Base-by-base conservation (phyloP, 441 rosid genomes). In the Euphorbia schlechtendalii region DNA sequence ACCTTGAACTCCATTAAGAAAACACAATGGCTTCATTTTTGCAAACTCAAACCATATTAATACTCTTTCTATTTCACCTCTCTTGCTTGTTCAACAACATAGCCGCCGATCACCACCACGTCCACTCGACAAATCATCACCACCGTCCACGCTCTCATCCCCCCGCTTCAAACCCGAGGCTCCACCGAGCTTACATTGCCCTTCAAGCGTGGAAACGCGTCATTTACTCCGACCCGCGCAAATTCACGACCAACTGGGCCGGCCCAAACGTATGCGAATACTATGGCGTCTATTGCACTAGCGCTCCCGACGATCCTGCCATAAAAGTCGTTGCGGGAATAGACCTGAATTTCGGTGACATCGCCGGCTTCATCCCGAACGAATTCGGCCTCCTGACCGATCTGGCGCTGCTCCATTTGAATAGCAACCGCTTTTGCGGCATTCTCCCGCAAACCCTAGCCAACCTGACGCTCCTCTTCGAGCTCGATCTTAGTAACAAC, bases 401-500 rank as follows among this genome's bases (percentile, higher is more conserved):
- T 63, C 78, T 89, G 8, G 82, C 92, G 43, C 86, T 92, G 67
- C 51, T 92, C 66, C 98, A 92, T 63, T 77, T 92, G 28, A 92
- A 86, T 41, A 86, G 89, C 79, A 92, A 92, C 69, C 83, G 96
- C 13, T 88, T 92, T 70, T 90, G 96, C 18, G 96, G 98, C 13
- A 80, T 81, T 51, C 64, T 92, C 63, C 85, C 90, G 27, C 75
- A 59, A 49, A 69, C 81, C n/a, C 52, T 89, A 40, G 62, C 93
- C 51, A 82, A 86, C 34, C 84, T 90, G 34, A 71, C 89, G 2
- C 77, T 83, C 34, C 89, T 92, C 46, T 76, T 64, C 63, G 98
- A 92, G 83, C 89, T 92, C 49, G 98, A 92, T 72, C 75, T 92
- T 20, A 92, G 98, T 65, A 89, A 86, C 76, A 92, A 92, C 79